These are phyloP conservation scores for Prunus padus DNA, from an alignment of 306 rosid species.

Conservation along the genomic window DNA sequence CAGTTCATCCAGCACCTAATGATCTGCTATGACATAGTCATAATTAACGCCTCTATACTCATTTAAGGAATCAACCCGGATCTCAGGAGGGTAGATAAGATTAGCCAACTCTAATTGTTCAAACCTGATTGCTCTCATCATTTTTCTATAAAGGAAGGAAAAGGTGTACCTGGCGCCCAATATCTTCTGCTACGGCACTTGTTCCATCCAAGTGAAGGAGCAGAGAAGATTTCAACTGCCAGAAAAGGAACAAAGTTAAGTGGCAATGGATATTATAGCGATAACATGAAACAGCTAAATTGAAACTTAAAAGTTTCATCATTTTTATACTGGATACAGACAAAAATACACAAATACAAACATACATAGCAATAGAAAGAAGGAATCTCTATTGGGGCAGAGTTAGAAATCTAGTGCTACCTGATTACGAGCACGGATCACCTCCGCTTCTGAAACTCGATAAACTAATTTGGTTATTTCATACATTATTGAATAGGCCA, in stretches of 20 bases:
- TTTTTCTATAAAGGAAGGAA: slow-evolving; percentile 9
- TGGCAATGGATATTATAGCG: not conserved
- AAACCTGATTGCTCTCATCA: not conserved
- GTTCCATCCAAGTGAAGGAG: slow-evolving; percentile 90
- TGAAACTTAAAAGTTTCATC: not conserved
- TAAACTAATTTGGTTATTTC: slow-evolving; percentile 76
- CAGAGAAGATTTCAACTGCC: slow-evolving; percentile 84
- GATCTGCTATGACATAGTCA: not conserved
- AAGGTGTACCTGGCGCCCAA: slow-evolving; percentile 79
- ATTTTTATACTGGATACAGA: not conserved
- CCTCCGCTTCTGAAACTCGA: slow-evolving; percentile 82
- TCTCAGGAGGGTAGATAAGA: not conserved
- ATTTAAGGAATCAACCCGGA: not conserved
- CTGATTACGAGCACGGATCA: slow-evolving; percentile 87
- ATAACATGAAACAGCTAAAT: not conserved
- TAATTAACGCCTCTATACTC: not conserved
- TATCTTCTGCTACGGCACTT: slow-evolving; percentile 87
- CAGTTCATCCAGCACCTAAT: no score
- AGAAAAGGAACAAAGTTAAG: slow-evolving; percentile 12
- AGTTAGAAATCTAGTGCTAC: slow-evolving; percentile 26
- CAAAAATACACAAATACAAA: not conserved
- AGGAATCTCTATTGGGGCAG: not conserved
- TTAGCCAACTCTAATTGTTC: not conserved
- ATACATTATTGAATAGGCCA: slow-evolving; percentile 82
- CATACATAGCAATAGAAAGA: not conserved